Evolutionary conservation across 2,329 filamentous ascomycete genomes (phyloP).

Genomic region (Aspergillus luchuensis): DNA sequence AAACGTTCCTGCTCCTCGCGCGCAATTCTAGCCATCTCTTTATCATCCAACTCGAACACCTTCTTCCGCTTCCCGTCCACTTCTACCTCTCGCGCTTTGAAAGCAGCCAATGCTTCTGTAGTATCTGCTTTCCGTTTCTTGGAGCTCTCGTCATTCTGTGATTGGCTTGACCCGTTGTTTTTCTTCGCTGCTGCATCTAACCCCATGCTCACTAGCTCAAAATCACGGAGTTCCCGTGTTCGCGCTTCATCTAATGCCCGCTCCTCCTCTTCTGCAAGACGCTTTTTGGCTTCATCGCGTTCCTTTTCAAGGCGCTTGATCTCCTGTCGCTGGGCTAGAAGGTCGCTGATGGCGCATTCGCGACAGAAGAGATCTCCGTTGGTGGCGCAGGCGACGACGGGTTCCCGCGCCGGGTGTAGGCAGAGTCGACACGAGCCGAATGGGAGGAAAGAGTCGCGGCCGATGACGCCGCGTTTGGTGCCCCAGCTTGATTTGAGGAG

Average conservation of each 20-base stretch:
- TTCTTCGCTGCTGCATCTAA: constrained; percentile 35
- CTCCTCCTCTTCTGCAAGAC: constrained; percentile 62
- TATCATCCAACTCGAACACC: constrained; percentile 78
- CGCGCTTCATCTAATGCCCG: constrained; percentile 69
- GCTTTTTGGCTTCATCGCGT: constrained; percentile 62
- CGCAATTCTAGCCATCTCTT: constrained; percentile 71
- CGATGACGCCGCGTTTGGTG: constrained; percentile 77
- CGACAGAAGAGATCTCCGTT: constrained; percentile 91
- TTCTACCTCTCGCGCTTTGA: constrained; percentile 31
- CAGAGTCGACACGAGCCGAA: constrained; percentile 90
- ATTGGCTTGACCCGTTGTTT: constrained; percentile 11
- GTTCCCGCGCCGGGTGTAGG: constrained; percentile 75
- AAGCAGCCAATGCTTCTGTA: constrained; percentile 30
- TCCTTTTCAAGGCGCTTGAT: constrained; percentile 77
- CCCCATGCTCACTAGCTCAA: constrained; percentile 82
- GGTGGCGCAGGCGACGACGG: constrained; percentile 77
- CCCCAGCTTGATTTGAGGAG: constrained; percentile 82
- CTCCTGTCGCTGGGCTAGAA: constrained; percentile 89
- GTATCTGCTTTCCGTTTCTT: constrained; percentile 35
- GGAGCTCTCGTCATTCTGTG: constrained; percentile 15
- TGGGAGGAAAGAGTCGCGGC: constrained; percentile 86
- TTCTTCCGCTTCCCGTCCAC: constrained; percentile 62
- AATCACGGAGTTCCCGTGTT: constrained; percentile 72
- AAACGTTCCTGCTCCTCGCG: constrained; percentile 69
- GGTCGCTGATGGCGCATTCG: constrained; percentile 87